These are phyloP conservation scores for Neofusicoccum parvum DNA, from an alignment of 2,329 filamentous ascomycete species.

Conservation along the genomic window DNA sequence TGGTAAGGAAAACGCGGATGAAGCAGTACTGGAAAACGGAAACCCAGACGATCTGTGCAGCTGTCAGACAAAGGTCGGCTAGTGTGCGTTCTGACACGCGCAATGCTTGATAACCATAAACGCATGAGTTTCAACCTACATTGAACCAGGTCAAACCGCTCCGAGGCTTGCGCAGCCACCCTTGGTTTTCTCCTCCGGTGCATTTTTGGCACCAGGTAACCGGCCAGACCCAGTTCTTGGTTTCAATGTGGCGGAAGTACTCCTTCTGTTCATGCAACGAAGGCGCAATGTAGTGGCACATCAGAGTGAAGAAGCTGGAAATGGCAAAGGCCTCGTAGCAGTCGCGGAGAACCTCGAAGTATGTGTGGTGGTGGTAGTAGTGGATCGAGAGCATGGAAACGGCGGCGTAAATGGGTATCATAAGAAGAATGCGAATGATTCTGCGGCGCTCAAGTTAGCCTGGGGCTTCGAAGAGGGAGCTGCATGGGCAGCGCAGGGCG, in stretches of 20 bases:
- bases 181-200: constrained; percentile 66
- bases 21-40: constrained; percentile 86
- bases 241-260: constrained; percentile 71
- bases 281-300: constrained; percentile 79
- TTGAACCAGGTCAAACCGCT: constrained; percentile 92
- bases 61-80: constrained; percentile 1
- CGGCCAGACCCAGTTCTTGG: constrained; percentile 75
- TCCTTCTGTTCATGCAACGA: constrained; percentile 79
- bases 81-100: background rate
- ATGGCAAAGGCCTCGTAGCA: constrained; percentile 91
- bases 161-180: constrained; percentile 71
- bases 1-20: constrained; percentile 76
- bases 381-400: constrained; percentile 73
- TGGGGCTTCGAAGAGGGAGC: background rate
- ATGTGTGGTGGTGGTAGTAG: constrained; percentile 77
- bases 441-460: constrained; percentile 43
- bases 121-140: constrained; percentile 40
- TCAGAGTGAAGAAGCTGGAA: constrained; percentile 79
- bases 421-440: constrained; percentile 85
- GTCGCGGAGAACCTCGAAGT: constrained; percentile 78
- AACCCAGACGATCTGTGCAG: constrained; percentile 68
- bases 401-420: constrained; percentile 79
- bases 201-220: constrained; percentile 70
- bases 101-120: background rate
- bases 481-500: background rate